Evolutionary conservation across 768 basidiomycete species (phyloP), one percentile per base, ranked within the genome.

Genomic region (Boletus subparvulus): DNA sequence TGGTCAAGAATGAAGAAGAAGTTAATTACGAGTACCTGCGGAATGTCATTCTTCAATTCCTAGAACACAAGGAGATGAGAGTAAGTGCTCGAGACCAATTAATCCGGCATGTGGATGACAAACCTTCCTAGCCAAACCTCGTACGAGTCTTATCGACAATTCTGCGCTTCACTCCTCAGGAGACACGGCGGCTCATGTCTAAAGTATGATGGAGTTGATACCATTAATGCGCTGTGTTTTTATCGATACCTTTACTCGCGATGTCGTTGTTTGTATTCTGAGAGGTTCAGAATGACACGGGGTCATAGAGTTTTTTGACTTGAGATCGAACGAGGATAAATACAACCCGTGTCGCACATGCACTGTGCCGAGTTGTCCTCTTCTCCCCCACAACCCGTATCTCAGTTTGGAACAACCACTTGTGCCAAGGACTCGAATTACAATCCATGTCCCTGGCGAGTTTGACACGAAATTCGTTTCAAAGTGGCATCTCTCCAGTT

Each of bases 11-110:
- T 12, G 94, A 98, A 43, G 95, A 96, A 67, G 96, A 96, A 59
- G 83, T 98, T 52, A 98, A 96, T 66, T 76, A 96, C 9, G 97
- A 98, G 74, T 99, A 99, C 73, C 73, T 99, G 45, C 81, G 97
- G 55, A 98, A 98, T 71, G 90, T 98, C 33, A 93, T 98, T 54
- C 72, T 99, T 45, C 97, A 98, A 70, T 99, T 99, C 76, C 78
- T 99, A 48, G 97, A 99, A 69, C 92, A 98, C 75, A 94, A 96
- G 70, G 94, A 98, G 72, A 98, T 98, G 94, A 82, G 97, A 75
- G 94, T 94, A 67, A 69, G 92, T 77, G 40, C 5, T 42, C 36
- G 14, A 50, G 8, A 19, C n/a, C 39, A 26, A 28, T 24, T 37
- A 19, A 37, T 5, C 6, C 2, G 21, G 14, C 42, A 28, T 47